Percentiles rank a stretch among this genome's conserved stretches.
These are phyloP conservation scores for Debaryomyces hansenii DNA, from an alignment of 805 yeast species.

Conservation along the genomic window DNA sequence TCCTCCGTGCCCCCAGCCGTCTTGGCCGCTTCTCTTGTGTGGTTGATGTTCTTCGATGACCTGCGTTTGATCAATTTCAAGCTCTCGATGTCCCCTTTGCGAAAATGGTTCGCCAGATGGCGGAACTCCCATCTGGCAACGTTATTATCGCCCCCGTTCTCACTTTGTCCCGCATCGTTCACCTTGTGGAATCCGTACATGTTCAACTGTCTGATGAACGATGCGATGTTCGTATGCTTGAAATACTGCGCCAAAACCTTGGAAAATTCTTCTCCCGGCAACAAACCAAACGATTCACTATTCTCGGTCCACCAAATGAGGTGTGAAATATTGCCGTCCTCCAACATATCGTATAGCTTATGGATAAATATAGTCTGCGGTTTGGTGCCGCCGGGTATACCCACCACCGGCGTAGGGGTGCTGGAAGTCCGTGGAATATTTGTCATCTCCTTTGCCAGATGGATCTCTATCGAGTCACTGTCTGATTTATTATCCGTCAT, in stretches of 20 bases:
- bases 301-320: constrained; percentile 83
- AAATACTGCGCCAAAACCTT: constrained; percentile 62
- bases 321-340: constrained; percentile 68
- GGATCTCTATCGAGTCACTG: too few species aligned
- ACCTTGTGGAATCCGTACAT: constrained; percentile 50
- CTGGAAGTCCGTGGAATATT: neutral
- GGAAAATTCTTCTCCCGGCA: constrained; percentile 85
- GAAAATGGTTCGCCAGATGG: constrained; percentile 76
- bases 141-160: constrained; percentile 8
- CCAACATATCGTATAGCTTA: constrained; percentile 87
- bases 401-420: neutral
- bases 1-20: constrained; percentile 31
- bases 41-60: constrained; percentile 44
- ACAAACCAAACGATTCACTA: constrained; percentile 72
- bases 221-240: constrained; percentile 46
- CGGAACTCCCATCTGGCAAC: constrained; percentile 75
- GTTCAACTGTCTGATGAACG: constrained; percentile 43
- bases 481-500: too few species aligned
- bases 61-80: constrained; percentile 78
- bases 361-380: constrained; percentile 68
- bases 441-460: neutral
- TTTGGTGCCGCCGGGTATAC: constrained; percentile 13
- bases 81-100: constrained; percentile 76
- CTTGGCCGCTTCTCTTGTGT: constrained; percentile 40
- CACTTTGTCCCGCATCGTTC: constrained; percentile 36